phyloP scores from a whole-genome alignment of 148 eudicot genomes.

The Vaccinium myrtillus region DNA sequence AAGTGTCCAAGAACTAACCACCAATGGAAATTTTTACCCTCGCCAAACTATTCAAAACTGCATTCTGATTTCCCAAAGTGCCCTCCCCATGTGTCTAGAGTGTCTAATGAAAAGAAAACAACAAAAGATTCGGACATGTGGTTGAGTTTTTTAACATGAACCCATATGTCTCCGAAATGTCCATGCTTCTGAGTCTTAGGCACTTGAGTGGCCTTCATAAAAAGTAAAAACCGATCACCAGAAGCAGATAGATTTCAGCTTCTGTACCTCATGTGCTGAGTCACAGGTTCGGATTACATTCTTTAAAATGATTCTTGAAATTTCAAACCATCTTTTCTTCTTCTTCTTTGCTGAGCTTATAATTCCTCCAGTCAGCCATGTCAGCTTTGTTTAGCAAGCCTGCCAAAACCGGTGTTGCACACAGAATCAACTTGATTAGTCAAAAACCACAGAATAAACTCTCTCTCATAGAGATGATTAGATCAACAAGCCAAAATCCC shows the following conservation, averaged over 20 bases:
- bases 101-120: not conserved
- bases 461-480: not conserved
- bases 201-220: not conserved
- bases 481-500: not conserved
- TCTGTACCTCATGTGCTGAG: slow-evolving; percentile 15
- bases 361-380: slow-evolving; percentile 94
- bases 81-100: not conserved
- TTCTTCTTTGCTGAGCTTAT: slow-evolving; percentile 83
- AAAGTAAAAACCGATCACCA: not conserved
- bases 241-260: not conserved
- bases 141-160: not conserved
- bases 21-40: not conserved
- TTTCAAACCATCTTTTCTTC: slow-evolving; percentile 57
- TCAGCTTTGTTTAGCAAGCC: slow-evolving; percentile 90
- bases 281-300: slow-evolving; percentile 43
- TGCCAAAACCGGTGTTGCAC: slow-evolving; percentile 63
- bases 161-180: not conserved
- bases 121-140: not conserved
- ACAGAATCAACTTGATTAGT: not conserved
- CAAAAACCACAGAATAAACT: not conserved
- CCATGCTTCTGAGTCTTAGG: not conserved
- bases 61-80: not conserved
- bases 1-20: not conserved
- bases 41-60: not conserved
- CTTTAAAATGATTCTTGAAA: slow-evolving; percentile 57